Evolutionary conservation across 2,329 filamentous ascomycete genomes (phyloP), one percentile per base, ranked within the genome.

Genomic region (Cladosporium sp.): DNA sequence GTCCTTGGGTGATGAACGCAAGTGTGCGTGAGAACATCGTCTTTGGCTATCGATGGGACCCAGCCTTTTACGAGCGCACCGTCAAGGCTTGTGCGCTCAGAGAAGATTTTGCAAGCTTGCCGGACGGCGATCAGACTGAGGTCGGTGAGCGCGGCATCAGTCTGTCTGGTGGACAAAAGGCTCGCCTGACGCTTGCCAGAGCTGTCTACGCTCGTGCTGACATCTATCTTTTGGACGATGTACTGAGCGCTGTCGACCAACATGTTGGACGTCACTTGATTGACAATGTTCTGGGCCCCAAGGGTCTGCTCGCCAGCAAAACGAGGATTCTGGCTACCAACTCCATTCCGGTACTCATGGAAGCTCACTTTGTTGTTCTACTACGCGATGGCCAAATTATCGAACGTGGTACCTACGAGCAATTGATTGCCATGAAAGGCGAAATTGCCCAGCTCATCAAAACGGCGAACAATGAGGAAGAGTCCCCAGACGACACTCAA

Each of bases 121-220:
- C 93, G 3, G 93, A 98, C 65, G 93, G 94, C 22, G 94, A 98
- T 62, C 87, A 95, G 66, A 98, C 93, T 0, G 86, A 96, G 62
- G 94, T 98, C 32, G 93, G 93, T 51, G 94, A 98, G 72, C 85
- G 93, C 55, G 93, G 93, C 35, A 98, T 98, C 52, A 97, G 92
- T 2, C 75, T 98, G 19, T 96, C 91, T 55, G 92, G 92, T 57
- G 93, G 94, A 5, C 93, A 98, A 66, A 98, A 96, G 72, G 92
- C 93, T 49, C 87, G 93, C 55, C 78, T 98, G 53, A 92, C 90
- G 12, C 77, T 98, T 49, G 93, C 93, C 35, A 82, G 93, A 66
- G 92, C 94, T 25, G 93, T 98, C 1, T 98, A 98, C 65, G 91
- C 94, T 45, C 82, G 93, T 59, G 90, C 93, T n/a, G 94, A 98